phyloP scores from a whole-genome alignment of 2,329 filamentous ascomycete genomes.

The Dothideomycetidae sp. region DNA sequence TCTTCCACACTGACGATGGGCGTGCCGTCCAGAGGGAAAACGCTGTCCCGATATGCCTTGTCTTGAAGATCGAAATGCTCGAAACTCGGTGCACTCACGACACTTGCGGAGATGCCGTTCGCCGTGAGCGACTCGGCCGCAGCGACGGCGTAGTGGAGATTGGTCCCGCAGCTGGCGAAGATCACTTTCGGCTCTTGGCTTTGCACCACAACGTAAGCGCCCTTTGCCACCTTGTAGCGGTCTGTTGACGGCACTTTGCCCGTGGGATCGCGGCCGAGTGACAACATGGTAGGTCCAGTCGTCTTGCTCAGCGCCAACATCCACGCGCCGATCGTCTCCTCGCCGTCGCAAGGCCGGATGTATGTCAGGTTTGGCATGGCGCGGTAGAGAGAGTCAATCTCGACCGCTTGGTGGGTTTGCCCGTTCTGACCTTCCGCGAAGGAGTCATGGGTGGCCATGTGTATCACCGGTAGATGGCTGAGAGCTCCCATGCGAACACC shows the following conservation, averaged over 20 bases:
- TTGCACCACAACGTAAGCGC: constrained; percentile 30
- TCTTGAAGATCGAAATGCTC: constrained; percentile 36
- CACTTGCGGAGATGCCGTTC: constrained; percentile 29
- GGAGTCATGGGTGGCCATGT: constrained; percentile 27
- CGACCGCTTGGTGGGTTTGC: constrained; percentile 26
- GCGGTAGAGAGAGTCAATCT: constrained; percentile 23
- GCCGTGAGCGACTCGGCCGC: constrained; percentile 26
- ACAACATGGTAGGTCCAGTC: constrained; percentile 30
- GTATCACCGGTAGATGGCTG: constrained; percentile 24
- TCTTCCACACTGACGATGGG: constrained; percentile 47
- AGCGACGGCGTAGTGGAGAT: constrained; percentile 34
- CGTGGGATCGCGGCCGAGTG: constrained; percentile 29
- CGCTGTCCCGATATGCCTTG: constrained; percentile 32
- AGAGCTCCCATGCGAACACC: constrained; percentile 26
- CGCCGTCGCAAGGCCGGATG: constrained; percentile 24
- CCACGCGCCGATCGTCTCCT: constrained; percentile 29
- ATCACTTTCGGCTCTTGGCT: constrained; percentile 28
- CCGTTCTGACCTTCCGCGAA: constrained; percentile 26
- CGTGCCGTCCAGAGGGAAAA: constrained; percentile 29
- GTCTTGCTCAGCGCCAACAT: constrained; percentile 27
- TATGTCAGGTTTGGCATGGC: constrained; percentile 27
- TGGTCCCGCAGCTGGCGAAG: constrained; percentile 37
- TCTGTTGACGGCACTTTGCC: constrained; percentile 25
- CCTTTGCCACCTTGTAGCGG: constrained; percentile 26
- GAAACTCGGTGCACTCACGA: constrained; percentile 38